Evolutionary conservation across 1,284 basidiomycete species (phyloP).

Genomic region (Marasmius fiardii): DNA sequence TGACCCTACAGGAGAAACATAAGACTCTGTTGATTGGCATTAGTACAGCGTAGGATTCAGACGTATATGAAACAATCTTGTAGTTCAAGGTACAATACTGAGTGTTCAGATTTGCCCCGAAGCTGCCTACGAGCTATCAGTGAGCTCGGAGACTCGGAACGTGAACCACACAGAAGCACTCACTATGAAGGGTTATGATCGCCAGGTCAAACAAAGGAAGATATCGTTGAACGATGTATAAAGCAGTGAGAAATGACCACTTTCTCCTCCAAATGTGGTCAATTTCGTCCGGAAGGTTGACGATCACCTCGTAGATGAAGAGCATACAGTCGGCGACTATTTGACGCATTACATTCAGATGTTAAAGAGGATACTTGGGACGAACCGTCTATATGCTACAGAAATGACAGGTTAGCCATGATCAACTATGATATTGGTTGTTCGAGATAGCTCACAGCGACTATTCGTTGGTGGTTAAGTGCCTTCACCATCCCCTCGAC

Average conservation of each 20-base stretch:
- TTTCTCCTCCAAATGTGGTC: neutral
- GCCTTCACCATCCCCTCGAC: neutral
- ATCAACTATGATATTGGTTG: neutral
- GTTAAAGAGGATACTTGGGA: neutral
- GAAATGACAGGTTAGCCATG: neutral
- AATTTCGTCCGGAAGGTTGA: neutral
- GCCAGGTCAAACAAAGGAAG: neutral
- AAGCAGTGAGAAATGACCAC: neutral
- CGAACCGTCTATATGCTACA: neutral
- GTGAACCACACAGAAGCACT: neutral
- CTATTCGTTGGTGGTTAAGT: neutral
- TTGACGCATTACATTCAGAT: neutral
- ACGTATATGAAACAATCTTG: neutral
- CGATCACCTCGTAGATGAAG: neutral
- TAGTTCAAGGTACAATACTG: neutral
- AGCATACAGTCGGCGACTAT: neutral
- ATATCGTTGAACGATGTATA: neutral
- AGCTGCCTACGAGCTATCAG: neutral
- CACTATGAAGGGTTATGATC: neutral
- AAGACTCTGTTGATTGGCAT: neutral
- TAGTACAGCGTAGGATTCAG: neutral
- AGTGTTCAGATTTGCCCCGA: neutral
- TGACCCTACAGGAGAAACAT: neutral
- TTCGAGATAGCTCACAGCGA: neutral
- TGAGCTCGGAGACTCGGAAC: neutral